Evolutionary conservation across 129 eudicot genomes (phyloP), one percentile per base, ranked within the genome.

Genomic region (Chrysanthemum seticuspe): DNA sequence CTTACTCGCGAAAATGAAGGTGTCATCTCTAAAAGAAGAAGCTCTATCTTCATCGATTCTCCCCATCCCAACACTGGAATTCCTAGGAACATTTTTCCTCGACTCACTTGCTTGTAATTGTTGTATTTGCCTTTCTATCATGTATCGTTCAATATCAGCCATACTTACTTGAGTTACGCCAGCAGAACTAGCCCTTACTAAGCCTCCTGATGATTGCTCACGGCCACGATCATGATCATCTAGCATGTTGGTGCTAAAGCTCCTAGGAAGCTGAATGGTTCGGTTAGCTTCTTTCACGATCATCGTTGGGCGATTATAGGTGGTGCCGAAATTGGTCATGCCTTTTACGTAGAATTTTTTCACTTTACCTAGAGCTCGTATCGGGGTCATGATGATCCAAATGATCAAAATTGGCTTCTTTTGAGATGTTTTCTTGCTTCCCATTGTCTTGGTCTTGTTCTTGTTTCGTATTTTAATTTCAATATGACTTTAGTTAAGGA

Each of bases 31-130:
- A 25, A 73, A 73, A 62, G 77, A 73, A 62, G 69, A 49, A 49
- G 51, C 80, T 9, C 70, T 78, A 19, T 85, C 89, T 52, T 85
- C 89, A 62, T 85, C 89, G 13, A 85, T 85, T 64, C 76, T 76
- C 10, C 80, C 84, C 86, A 85, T 85, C 4, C 74, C 84, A 36
- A 76, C 80, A 70, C 82, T 82, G 62, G 62, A 51, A 64, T 84
- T 85, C 60, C 84, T 79, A 25, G 82, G 70, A 55, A 79, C 73
- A 49, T 65, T 63, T 74, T 47, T 70, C 52, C 73, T 61, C 5
- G 70, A 76, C 53, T 56, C 36, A 1, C 50, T 18, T 19, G 68
- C 2, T 47, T 68, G 53, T 73, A 61, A 6, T 55, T 67, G 71
- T 4, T 62, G 63, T 2, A 60, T 51, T 67, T 45, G 67, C 68